A percentile compares a stretch with the other conserved stretches of the same genome.
Evolutionary conservation across 1,139 yeast genomes (phyloP).

Genomic region (Saccharomyces hybrid): DNA sequence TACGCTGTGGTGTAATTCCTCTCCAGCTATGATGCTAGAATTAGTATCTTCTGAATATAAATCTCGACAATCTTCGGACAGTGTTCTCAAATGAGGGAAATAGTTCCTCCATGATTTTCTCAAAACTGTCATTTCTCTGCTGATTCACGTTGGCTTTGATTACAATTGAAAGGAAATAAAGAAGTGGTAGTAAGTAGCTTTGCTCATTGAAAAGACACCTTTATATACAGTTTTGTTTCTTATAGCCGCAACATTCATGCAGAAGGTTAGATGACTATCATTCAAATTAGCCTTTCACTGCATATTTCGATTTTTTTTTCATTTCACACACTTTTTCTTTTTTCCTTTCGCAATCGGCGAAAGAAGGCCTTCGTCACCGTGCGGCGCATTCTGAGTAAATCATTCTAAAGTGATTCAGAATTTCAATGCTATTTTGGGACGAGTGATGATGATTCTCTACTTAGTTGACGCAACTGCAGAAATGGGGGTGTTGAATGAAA

Average conservation of each 20-base stretch:
- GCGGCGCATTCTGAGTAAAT: not conserved
- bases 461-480: not conserved
- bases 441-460: not conserved
- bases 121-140: not conserved
- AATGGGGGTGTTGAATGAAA: not conserved
- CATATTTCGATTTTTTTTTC: not conserved
- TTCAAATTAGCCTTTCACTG: not conserved
- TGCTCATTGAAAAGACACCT: not conserved
- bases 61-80: constrained; percentile 19
- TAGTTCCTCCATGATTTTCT: constrained; percentile 11
- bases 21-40: too few relatives aligned
- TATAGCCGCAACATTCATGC: not conserved
- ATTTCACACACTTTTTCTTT: not conserved
- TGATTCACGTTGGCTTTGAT: not conserved
- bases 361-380: not conserved
- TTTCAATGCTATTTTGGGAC: not conserved
- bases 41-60: too few relatives aligned
- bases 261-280: not conserved
- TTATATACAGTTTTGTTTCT: not conserved
- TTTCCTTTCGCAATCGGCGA: not conserved
- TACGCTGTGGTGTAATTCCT: too few relatives aligned
- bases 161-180: not conserved
- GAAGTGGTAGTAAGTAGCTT: not conserved
- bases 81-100: constrained; percentile 22
- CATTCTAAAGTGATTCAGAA: not conserved